Base-by-base conservation (phyloP, 208 protist species). In the Wallacemonas rigidus region DNA sequence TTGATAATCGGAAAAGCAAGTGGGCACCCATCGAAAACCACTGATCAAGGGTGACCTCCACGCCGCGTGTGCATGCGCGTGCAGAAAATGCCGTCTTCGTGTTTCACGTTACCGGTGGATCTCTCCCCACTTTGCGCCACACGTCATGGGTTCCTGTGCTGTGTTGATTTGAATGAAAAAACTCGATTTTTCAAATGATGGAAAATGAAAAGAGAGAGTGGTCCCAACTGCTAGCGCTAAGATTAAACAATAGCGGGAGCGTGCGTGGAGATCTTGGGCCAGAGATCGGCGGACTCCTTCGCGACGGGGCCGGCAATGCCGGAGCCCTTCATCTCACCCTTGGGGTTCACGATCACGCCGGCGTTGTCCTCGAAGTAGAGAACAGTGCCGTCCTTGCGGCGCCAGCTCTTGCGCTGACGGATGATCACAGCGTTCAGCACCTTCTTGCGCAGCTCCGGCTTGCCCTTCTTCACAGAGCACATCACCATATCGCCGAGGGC, bases 341-440 rank as follows among this genome's bases (percentile, higher is more conserved):
- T 99, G 68, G 95, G 95, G 93, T 99, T 99, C 56, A 99, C 98
- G 75, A 99, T 99, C 47, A 99, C 99, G 79, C 98, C 99, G 56
- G 99, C 99, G 85, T 99, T 99, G 88, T 99, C 99, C 90, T 99
- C 98, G 69, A 99, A 99, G 89, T 99, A 99, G 76, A 99, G 92
- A 80, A 98, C 99, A 53, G 91, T 99, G 75, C 95, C 97, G 78
- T 99, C 98, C 87, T 98, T 98, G 74, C 99, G 83, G 83, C 98
- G 95, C 98, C 98, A 99, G 82, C 96, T 83, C 97, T 99, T 99
- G 76, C 98, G 93, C 94, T 99, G 99, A 78, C 99, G 91, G 77
- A 99, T 95, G 71, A 99, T 95, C 54, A 99, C 97, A 67, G 97
- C 98, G 75, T 98, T 97, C 72, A 94, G 80, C 65, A 99, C 97